Percentiles rank a stretch among this genome's conserved stretches.
phyloP scores from a whole-genome alignment of 2,329 filamentous ascomycete genomes.

The Gaeumannomyces tritici region DNA sequence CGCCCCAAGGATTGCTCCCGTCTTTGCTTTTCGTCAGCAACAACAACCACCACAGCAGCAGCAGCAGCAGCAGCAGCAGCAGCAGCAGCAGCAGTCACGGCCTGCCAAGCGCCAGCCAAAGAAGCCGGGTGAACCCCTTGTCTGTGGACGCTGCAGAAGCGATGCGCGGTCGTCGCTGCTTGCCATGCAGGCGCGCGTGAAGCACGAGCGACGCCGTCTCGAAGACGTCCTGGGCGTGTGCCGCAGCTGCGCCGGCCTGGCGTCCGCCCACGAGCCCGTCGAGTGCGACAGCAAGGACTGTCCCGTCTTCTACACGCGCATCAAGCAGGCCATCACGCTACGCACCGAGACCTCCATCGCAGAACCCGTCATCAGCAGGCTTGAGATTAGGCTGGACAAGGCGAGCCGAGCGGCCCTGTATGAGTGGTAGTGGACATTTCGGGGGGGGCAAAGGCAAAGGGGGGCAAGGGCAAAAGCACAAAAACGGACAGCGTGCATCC shows the following conservation, averaged over 20 bases:
- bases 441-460: too few relatives aligned
- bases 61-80: not conserved
- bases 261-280: slow-evolving; percentile 65
- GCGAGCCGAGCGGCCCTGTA: slow-evolving; percentile 16
- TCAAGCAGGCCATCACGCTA: slow-evolving; percentile 47
- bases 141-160: slow-evolving; percentile 50
- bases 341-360: slow-evolving; percentile 26
- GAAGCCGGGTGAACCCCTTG: slow-evolving; percentile 9
- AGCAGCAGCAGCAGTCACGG: not conserved
- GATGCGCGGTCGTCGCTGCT: slow-evolving; percentile 52
- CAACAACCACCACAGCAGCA: not conserved
- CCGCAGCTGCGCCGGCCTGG: slow-evolving; percentile 65
- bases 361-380: slow-evolving; percentile 22
- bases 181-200: slow-evolving; percentile 51
- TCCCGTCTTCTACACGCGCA: slow-evolving; percentile 77
- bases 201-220: slow-evolving; percentile 52
- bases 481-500: too few relatives aligned
- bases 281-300: slow-evolving; percentile 84
- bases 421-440: slow-evolving; percentile 23
- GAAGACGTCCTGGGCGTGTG: slow-evolving; percentile 63
- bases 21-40: not conserved
- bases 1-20: not conserved
- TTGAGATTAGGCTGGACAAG: slow-evolving; percentile 17
- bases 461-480: too few relatives aligned
- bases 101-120: not conserved